A percentile compares a stretch with the other conserved stretches of the same genome.
phyloP scores from a whole-genome alignment of 2,329 filamentous ascomycete species.

The Chrysosporium keratinophilum region DNA sequence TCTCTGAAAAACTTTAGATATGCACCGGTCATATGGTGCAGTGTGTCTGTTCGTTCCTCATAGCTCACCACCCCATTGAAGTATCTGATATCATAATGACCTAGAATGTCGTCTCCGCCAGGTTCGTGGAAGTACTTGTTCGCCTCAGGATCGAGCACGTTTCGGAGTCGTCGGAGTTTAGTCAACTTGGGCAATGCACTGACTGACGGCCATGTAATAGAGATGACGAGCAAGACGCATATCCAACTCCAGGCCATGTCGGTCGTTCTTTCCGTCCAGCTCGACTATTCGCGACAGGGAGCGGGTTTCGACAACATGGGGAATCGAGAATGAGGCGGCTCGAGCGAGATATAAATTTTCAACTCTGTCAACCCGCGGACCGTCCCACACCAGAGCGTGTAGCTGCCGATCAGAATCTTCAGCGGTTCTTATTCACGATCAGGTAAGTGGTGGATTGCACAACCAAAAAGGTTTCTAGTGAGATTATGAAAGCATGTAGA shows the following conservation, averaged over 20 bases:
- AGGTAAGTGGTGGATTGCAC: too few relatives aligned
- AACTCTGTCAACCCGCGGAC: too few relatives aligned
- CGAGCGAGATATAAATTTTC: too few relatives aligned
- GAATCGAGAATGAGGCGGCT: too few relatives aligned
- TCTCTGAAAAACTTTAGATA: slow-evolving; percentile 59
- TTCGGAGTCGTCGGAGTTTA: neutral
- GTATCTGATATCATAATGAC: slow-evolving; percentile 66
- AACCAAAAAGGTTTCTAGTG: too few relatives aligned
- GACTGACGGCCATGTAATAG: neutral
- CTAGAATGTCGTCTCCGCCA: slow-evolving; percentile 48
- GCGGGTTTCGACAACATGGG: too few relatives aligned
- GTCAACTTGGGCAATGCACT: neutral
- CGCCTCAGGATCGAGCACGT: slow-evolving; percentile 19
- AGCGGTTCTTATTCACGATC: too few relatives aligned
- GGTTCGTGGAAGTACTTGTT: slow-evolving; percentile 59
- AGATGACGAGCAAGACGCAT: neutral
- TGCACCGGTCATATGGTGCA: slow-evolving; percentile 60
- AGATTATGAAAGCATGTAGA: too few relatives aligned
- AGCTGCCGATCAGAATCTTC: too few relatives aligned
- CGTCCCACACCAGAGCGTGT: too few relatives aligned
- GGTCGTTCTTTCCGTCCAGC: neutral
- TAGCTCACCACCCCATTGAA: slow-evolving; percentile 56
- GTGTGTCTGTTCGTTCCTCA: slow-evolving; percentile 53
- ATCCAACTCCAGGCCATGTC: neutral
- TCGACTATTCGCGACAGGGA: too few relatives aligned